Base-by-base conservation (phyloP, 1,284 basidiomycete species). In the Paramarasmius palmivorus region DNA sequence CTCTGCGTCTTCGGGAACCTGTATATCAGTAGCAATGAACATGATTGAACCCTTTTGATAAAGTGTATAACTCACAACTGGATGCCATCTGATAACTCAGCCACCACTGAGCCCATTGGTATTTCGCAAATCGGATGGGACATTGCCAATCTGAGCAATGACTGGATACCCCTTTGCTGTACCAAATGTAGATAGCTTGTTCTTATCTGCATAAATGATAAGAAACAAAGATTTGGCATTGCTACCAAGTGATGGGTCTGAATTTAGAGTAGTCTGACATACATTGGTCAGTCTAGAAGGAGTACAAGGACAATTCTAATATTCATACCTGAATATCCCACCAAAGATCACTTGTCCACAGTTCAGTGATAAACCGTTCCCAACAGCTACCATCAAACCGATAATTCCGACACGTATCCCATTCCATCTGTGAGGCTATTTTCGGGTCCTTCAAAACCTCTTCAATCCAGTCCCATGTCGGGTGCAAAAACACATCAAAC, bases 151-250 rank as follows among this genome's bases (percentile, higher is more conserved):
- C 4, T 65, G 56, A 0, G 65, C 73, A n/a, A 79, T 58, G 0
- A 79, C 67, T 0, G 77, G 75, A 60, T 79, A 77, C 0, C 68
- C 76, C 47, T 74, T 74, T 6, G 59, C 63, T 0, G 65, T 74
- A 0, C 75, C 73, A 63, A 79, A 78, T 0, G 66, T 68, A 0
- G 74, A 78, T 0, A 79, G 61, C 17, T 70, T 67, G 4, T 73
- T 73, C 52, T 79, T 79, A 55, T 79, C 73, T 5, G 75, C 73
- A 68, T 76, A 80, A 0, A 80, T 26, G 17, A 67, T 63, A 39
- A 66, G 61, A 0, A 44, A 54, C 1, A 71, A 32, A 0, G 66
- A 62, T 17, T 60, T 64, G 19, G 49, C 62, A 39, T 57, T 60
- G 29, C 22, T 42, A 20, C 14, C 29, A 17, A 17, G 2, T 5